Base-by-base conservation (phyloP, 2,329 filamentous ascomycete species). In the Penicillium sp. region DNA sequence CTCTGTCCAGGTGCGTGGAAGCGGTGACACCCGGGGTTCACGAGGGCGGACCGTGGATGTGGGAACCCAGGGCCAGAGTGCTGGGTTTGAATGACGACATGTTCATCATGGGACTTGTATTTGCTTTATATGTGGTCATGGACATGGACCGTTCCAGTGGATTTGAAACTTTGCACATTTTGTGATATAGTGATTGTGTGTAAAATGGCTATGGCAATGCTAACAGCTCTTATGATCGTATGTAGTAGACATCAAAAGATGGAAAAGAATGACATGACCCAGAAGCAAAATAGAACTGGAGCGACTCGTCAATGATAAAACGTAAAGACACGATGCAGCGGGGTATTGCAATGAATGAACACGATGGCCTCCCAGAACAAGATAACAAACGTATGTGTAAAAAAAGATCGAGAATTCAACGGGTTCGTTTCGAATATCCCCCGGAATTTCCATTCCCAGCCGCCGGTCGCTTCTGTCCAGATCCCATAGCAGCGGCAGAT, bases 401-500 rank as follows among this genome's bases (percentile, higher is more conserved):
- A 53, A 41, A 46, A 44, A 46, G 34, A 17, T 28, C 26, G 24
- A 33, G 43, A 43, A 43, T 45, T 63, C 56, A 69, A 39, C 66
- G 63, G 29, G 57, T 63, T 43, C 67, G 62, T 48, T 70, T 70
- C 29, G 61, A 59, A 39, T 61, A 53, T 15, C 56, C 58, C 31
- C 68, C 68, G 15, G 61, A 60, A 43, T 56, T 59, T 7, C 51
- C 57, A 9, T 54, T 51, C 17, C 57, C 63, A 7, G 53, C 57
- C 6, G 67, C 62, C 4, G 63, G 62, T 17, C 67, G 61, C 55
- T 70, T 70, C 40, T 68, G 64, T 8, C 61, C 62, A 13, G 58
- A 55, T 26, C 51, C 56, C 6, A 38, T 34, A 6, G 44, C 32
- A 37, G 10, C 50, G 21, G 45, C 48, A 6, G 63, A 55, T 51